Conservation (phyloP, 164 flowering plant genomes). For the Sextonia rubra region DNA sequence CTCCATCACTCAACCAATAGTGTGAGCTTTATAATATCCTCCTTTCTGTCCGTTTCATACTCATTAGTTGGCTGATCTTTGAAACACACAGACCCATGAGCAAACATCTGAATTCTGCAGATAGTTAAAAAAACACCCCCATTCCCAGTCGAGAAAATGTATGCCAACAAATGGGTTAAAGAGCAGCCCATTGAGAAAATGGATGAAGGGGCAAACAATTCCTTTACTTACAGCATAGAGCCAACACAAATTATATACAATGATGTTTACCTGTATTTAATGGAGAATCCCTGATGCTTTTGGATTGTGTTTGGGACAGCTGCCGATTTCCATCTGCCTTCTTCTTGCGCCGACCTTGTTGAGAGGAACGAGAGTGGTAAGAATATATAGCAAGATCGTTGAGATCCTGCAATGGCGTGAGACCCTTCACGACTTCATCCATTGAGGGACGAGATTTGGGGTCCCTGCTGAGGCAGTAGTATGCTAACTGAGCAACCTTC, state of each 20-base stretch:
- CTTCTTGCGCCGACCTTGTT: constrained; percentile 60
- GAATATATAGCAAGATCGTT: constrained; percentile 73
- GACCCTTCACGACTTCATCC: constrained; percentile 79
- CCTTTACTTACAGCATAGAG: neutral
- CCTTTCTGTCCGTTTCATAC: neutral
- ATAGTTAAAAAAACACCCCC: neutral
- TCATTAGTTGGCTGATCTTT: neutral
- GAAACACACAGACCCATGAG: neutral
- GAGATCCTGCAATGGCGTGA: constrained; percentile 68
- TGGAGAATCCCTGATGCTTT: constrained; percentile 50
- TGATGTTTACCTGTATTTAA: constrained; percentile 43
- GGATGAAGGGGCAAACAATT: constrained; percentile 2
- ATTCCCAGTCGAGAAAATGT: neutral
- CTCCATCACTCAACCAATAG: neutral
- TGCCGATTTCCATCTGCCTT: constrained; percentile 52
- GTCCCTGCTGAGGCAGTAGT: constrained; percentile 75
- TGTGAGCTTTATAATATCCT: neutral
- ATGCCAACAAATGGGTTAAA: constrained; percentile 2
- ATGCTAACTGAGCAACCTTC: constrained; percentile 72
- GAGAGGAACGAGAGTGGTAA: constrained; percentile 58
- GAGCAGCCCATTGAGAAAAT: constrained; percentile 2
- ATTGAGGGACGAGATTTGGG: constrained; percentile 79
- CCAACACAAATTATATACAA: constrained; percentile 19
- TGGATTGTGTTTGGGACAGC: constrained; percentile 29
- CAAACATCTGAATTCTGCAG: neutral